Percentiles rank a stretch among this genome's conserved stretches.
phyloP scores from a whole-genome alignment of 352 stramenopile species.

The Thalassiosira mediterranea region DNA sequence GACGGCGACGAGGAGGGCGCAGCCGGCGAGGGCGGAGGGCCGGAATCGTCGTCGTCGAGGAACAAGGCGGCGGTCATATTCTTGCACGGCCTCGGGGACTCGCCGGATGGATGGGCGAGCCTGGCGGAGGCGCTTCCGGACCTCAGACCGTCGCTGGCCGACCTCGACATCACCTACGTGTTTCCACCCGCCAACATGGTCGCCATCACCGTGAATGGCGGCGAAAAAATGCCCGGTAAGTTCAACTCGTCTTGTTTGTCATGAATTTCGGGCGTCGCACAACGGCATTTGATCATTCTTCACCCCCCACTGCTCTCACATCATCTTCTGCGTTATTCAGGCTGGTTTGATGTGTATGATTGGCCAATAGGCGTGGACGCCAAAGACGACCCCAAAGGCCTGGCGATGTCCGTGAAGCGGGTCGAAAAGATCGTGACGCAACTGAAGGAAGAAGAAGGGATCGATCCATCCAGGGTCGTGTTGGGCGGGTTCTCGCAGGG shows the following conservation, averaged over 20 bases:
- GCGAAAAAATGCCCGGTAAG: slow-evolving; percentile 70
- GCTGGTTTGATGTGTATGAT: slow-evolving; percentile 82
- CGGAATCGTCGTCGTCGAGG: too few species aligned
- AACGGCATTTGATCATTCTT: too few species aligned
- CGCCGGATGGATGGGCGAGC: slow-evolving; percentile 53
- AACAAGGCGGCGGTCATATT: slow-evolving; percentile 57
- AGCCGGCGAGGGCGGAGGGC: not conserved
- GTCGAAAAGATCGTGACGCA: slow-evolving; percentile 53
- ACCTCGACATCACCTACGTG: slow-evolving; percentile 44
- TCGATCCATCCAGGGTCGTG: slow-evolving; percentile 71
- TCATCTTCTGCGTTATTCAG: too few species aligned
- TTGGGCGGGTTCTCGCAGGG: slow-evolving; percentile 82
- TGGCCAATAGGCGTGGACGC: slow-evolving; percentile 58
- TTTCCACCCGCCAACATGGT: slow-evolving; percentile 68
- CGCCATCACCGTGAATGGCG: slow-evolving; percentile 75
- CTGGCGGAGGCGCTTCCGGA: slow-evolving; percentile 41
- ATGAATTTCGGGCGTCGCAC: too few species aligned
- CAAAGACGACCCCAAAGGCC: slow-evolving; percentile 52
- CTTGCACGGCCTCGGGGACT: slow-evolving; percentile 61
- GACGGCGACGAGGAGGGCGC: not conserved
- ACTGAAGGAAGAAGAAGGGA: slow-evolving; percentile 65
- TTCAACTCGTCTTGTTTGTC: too few species aligned
- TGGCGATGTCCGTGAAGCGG: slow-evolving; percentile 38
- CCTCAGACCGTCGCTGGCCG: slow-evolving; percentile 34
- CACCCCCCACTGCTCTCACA: too few species aligned